phyloP scores from a whole-genome alignment of 2,329 filamentous ascomycete genomes.

The Fusarium abutilonis region DNA sequence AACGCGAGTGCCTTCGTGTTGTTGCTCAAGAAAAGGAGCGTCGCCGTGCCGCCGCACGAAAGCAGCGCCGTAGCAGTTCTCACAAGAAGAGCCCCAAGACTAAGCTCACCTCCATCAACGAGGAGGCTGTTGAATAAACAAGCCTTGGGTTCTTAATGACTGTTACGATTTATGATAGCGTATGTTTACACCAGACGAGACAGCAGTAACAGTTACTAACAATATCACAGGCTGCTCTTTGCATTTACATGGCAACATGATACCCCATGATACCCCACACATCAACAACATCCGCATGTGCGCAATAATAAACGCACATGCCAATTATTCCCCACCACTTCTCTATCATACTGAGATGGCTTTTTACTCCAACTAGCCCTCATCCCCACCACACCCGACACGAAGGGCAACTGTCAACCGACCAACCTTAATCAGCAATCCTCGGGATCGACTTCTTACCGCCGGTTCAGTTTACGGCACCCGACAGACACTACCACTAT shows the following conservation, averaged over 20 bases:
- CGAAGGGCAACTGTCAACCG: slow-evolving; percentile 13
- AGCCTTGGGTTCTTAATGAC: slow-evolving; percentile 42
- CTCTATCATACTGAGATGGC: slow-evolving; percentile 29
- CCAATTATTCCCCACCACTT: slow-evolving; percentile 33
- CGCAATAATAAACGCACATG: slow-evolving; percentile 37
- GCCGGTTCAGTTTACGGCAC: slow-evolving; percentile 9
- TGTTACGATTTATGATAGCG: slow-evolving; percentile 46
- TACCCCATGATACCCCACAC: slow-evolving; percentile 39
- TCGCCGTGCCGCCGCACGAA: slow-evolving; percentile 54
- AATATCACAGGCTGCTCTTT: slow-evolving; percentile 40
- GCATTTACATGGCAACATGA: slow-evolving; percentile 40
- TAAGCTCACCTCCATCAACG: slow-evolving; percentile 58
- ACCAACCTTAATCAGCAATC: slow-evolving; percentile 22
- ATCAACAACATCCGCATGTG: slow-evolving; percentile 36
- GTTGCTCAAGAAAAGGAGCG: slow-evolving; percentile 65
- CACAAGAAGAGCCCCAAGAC: slow-evolving; percentile 62
- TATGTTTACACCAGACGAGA: slow-evolving; percentile 18
- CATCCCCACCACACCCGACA: slow-evolving; percentile 6
- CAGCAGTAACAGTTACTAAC: slow-evolving; percentile 29
- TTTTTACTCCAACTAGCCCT: slow-evolving; percentile 3
- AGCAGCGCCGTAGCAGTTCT: slow-evolving; percentile 51
- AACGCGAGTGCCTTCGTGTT: slow-evolving; percentile 63
- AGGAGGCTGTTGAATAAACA: slow-evolving; percentile 56
- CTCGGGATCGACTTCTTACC: slow-evolving; percentile 26
- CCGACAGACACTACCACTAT: slow-evolving; percentile 14